A percentile compares a stretch with the other conserved stretches of the same genome.
Conservation (phyloP, 2,329 filamentous ascomycete species). For the Ustilaginoidea virens region DNA sequence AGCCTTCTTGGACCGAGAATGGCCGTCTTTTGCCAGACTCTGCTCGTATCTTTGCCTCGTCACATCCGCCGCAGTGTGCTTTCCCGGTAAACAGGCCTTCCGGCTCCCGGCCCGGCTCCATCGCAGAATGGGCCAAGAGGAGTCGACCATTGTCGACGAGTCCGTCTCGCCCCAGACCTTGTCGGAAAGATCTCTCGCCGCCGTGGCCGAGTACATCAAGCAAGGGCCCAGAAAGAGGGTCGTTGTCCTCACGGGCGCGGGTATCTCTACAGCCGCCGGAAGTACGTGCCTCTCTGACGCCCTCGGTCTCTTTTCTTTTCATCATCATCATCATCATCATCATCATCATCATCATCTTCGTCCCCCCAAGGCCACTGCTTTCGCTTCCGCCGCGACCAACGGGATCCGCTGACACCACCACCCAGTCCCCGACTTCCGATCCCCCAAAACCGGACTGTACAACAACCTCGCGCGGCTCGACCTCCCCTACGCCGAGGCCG, state of each 20-base stretch:
- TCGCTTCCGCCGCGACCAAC: too few relatives aligned
- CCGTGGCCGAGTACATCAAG: constrained; percentile 67
- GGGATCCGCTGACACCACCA: too few relatives aligned
- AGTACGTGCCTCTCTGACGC: constrained; percentile 23
- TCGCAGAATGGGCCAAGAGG: constrained; percentile 72
- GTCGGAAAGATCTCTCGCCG: constrained; percentile 50
- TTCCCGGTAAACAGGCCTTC: constrained; percentile 18
- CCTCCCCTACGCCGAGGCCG: constrained; percentile 77
- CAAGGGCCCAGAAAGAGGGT: constrained; percentile 52
- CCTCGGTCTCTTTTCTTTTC: background rate
- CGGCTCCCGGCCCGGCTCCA: constrained; percentile 16
- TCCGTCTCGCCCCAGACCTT: constrained; percentile 50
- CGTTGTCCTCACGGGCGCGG: constrained; percentile 82
- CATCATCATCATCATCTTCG: too few relatives aligned
- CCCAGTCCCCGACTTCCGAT: constrained; percentile 89
- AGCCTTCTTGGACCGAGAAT: too few relatives aligned
- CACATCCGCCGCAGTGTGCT: too few relatives aligned
- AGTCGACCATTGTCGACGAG: constrained; percentile 49
- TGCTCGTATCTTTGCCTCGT: too few relatives aligned
- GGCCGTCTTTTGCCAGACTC: too few relatives aligned
- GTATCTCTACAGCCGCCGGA: constrained; percentile 62
- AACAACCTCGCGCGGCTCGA: constrained; percentile 77
- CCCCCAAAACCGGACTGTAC: constrained; percentile 85
- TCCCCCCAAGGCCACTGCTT: too few relatives aligned
- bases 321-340: too few relatives aligned